phyloP scores from a whole-genome alignment of 805 yeast genomes.

The Ogataea corticis region DNA sequence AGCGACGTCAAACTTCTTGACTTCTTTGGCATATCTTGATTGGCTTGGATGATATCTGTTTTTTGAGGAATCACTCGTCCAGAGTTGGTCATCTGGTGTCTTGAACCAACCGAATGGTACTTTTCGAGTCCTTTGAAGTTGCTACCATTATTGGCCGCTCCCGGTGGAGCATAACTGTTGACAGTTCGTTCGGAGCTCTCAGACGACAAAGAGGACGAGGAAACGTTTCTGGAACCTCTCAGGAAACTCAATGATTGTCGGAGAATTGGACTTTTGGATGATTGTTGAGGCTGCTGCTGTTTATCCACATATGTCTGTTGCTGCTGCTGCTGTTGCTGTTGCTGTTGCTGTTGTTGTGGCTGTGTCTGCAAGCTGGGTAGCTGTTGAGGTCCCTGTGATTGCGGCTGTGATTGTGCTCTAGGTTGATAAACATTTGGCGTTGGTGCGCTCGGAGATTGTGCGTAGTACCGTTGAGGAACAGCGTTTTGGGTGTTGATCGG shows the following conservation, averaged over 20 bases:
- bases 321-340: conserved; percentile 6
- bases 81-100: conserved; percentile 40
- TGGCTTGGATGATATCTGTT: conserved; percentile 34
- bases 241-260: conserved; percentile 40
- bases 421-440: conserved; percentile 1
- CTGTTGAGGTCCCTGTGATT: conserved; percentile 1
- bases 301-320: background rate
- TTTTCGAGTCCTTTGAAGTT: conserved; percentile 31
- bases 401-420: background rate
- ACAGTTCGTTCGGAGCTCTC: conserved; percentile 14
- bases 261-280: conserved; percentile 35
- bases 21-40: conserved; percentile 38
- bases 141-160: conserved; percentile 6
- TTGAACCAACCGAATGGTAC: conserved; percentile 34
- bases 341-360: conserved; percentile 7
- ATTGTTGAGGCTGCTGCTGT: conserved; percentile 8
- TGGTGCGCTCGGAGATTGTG: conserved; percentile 7
- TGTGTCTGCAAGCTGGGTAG: background rate
- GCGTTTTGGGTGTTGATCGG: conserved; percentile 24
- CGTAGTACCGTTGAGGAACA: conserved; percentile 24
- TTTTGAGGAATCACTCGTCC: conserved; percentile 50
- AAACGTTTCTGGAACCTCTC: conserved; percentile 30
- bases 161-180: background rate
- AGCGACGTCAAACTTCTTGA: conserved; percentile 48
- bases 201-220: conserved; percentile 24